phyloP scores from a whole-genome alignment of 495 filamentous ascomycete species.

The Delitschia confertaspora region DNA sequence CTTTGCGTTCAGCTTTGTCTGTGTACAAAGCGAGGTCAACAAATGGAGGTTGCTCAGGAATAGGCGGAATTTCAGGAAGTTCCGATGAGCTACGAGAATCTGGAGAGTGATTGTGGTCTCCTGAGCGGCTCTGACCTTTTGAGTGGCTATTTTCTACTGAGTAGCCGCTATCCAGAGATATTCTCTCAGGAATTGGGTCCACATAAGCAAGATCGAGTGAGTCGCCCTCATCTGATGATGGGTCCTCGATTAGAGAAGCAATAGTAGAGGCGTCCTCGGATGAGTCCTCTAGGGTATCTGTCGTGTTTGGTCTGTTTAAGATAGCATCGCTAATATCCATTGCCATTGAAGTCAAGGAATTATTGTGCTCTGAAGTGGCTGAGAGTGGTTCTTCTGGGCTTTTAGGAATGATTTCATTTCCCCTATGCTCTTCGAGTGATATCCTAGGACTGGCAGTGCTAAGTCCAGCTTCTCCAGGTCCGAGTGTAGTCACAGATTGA shows the following conservation, averaged over 20 bases:
- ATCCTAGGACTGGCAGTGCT: slow-evolving; percentile 34
- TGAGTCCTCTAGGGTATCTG: too few species aligned
- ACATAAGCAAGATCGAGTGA: too few species aligned
- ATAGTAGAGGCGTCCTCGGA: too few species aligned
- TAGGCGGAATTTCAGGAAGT: slow-evolving; percentile 30
- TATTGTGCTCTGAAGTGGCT: slow-evolving; percentile 12
- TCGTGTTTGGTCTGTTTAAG: too few species aligned
- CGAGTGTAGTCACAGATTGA: background rate
- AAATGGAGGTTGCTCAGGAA: slow-evolving; percentile 38
- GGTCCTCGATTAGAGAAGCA: too few species aligned
- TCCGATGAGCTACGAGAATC: background rate
- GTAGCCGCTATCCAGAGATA: too few species aligned
- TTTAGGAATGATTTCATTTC: slow-evolving; percentile 21
- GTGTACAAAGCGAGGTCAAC: slow-evolving; percentile 45
- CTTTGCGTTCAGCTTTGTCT: slow-evolving; percentile 55
- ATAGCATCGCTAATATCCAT: slow-evolving; percentile 21
- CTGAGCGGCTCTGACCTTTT: slow-evolving; percentile 18
- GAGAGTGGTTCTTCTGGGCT: slow-evolving; percentile 16
- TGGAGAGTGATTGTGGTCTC: background rate
- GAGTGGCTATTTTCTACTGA: too few species aligned
- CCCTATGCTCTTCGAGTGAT: slow-evolving; percentile 40
- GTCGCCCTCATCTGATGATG: too few species aligned
- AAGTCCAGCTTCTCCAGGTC: background rate
- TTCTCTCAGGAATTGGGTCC: too few species aligned
- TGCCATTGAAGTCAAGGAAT: too few species aligned